These are phyloP conservation scores for Termitomyces sp. DNA, from an alignment of 768 basidiomycete genomes.

Conservation along the genomic window DNA sequence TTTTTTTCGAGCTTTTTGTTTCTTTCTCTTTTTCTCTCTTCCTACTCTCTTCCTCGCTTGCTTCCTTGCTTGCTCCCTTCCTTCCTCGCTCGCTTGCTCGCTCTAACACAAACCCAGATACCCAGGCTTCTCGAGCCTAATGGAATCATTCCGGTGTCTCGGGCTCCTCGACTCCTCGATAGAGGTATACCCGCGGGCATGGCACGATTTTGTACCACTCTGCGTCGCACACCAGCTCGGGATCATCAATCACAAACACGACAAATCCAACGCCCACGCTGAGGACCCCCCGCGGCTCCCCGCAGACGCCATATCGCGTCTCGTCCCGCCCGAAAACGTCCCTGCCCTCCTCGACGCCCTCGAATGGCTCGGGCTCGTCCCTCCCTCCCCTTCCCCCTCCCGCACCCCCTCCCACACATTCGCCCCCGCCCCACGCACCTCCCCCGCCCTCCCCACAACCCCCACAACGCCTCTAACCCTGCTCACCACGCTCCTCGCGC, in stretches of 20 bases:
- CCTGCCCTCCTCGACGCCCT: conserved; percentile 34
- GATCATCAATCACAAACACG: conserved; percentile 9
- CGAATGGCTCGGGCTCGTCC: conserved; percentile 39
- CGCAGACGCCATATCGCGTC: conserved; percentile 14
- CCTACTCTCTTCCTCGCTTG: too few species aligned
- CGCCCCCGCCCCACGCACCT: not conserved
- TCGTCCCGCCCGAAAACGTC: conserved; percentile 19
- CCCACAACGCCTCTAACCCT: conserved; percentile 60
- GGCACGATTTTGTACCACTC: conserved; percentile 30
- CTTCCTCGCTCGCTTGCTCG: too few species aligned
- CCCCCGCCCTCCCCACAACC: conserved; percentile 39
- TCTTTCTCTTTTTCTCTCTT: too few species aligned
- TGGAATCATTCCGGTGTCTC: conserved; percentile 65
- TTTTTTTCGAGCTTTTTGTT: not conserved
- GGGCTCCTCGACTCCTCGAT: conserved; percentile 55
- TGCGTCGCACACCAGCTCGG: conserved; percentile 19
- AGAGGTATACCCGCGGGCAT: conserved; percentile 32
- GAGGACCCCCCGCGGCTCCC: not conserved
- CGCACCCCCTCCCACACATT: conserved; percentile 32
- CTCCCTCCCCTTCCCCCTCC: conserved; percentile 29
- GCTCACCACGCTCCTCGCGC: conserved; percentile 66
- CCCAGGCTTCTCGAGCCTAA: conserved; percentile 71
- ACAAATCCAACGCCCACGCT: too few species aligned
- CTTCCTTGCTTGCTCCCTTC: too few species aligned
- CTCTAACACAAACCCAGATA: conserved; percentile 43